Evolutionary conservation across 768 basidiomycete genomes (phyloP), one percentile per base, ranked within the genome.

Genomic region (Leccinellum luteum): DNA sequence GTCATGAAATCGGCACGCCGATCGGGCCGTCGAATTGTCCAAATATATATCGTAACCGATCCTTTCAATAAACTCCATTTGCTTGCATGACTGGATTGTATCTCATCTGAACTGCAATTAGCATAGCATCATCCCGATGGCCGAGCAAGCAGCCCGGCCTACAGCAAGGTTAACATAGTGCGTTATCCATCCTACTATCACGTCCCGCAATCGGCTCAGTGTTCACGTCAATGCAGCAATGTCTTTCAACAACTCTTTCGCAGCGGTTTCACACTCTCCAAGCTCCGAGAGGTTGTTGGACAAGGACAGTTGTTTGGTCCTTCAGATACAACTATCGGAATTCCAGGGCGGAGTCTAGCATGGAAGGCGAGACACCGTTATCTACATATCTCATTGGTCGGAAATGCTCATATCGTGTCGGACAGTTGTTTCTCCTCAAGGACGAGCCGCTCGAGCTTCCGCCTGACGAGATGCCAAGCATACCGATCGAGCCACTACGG

Each of bases 341-440:
- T 89, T 8, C 72, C 82, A 56, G 92, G 92, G n/a, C 78, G 92
- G 65, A 92, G 91, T 71, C 72, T 94, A 56, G 85, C 84, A 52
- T 94, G 92, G 92, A 94, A 93, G 87, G 91, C 58, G 48, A 72
- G 70, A 28, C 49, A 53, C n/a, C 17, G 7, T 59, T 43, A 58
- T 49, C 56, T 55, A 59, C 51, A 10, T 50, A 54, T 52, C 34
- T 17, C 54, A 56, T 56, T 60, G 56, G 41, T 68, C 48, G 65
- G 49, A 48, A 52, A 15, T 12, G 45, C 61, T 73, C 51, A 68
- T 19, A 57, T 67, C 62, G 47, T 48, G 35, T 49, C 63, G 48
- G 64, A 47, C 67, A 92, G 91, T 65, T 91, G 48, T 91, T 92
- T 69, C 77, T 92, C 56, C 75, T 82, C 6, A 82, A 79, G 48